A percentile compares a stretch with the other conserved stretches of the same genome.
phyloP scores from a whole-genome alignment of 2,329 filamentous ascomycete genomes.

The Capronia coronata region DNA sequence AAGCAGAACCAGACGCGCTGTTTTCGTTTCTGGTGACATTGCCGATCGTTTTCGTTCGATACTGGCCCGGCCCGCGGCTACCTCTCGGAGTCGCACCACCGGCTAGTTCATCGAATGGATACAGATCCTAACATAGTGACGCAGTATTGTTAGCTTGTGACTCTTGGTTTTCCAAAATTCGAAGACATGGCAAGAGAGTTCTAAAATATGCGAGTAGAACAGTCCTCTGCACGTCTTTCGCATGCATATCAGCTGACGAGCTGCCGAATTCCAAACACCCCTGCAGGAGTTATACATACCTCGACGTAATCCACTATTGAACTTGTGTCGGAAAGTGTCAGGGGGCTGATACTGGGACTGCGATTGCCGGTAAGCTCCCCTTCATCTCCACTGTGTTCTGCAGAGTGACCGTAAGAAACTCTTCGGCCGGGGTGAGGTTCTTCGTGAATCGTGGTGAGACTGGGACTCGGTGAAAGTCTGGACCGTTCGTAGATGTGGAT shows the following conservation, averaged over 20 bases:
- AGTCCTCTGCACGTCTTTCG: no score
- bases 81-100: no score
- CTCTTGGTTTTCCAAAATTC: no score
- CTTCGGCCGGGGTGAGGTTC: conserved; percentile 12
- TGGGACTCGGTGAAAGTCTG: conserved; percentile 6
- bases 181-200: no score
- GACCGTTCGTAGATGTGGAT: conserved; percentile 8
- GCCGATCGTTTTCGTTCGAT: no score
- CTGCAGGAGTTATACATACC: background rate
- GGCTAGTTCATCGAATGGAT: no score
- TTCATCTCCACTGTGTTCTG: background rate
- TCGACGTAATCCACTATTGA: background rate
- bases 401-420: background rate
- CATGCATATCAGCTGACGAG: no score
- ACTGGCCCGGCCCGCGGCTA: background rate
- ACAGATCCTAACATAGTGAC: no score
- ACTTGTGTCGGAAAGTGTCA: conserved; percentile 4
- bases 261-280: no score
- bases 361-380: background rate
- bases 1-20: background rate
- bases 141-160: no score
- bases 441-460: conserved; percentile 17
- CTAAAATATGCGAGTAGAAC: no score
- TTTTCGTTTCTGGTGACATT: background rate
- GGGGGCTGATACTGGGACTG: conserved; percentile 6